Conservation (phyloP, 257 asterid species). For the Fraxinus anomala region DNA sequence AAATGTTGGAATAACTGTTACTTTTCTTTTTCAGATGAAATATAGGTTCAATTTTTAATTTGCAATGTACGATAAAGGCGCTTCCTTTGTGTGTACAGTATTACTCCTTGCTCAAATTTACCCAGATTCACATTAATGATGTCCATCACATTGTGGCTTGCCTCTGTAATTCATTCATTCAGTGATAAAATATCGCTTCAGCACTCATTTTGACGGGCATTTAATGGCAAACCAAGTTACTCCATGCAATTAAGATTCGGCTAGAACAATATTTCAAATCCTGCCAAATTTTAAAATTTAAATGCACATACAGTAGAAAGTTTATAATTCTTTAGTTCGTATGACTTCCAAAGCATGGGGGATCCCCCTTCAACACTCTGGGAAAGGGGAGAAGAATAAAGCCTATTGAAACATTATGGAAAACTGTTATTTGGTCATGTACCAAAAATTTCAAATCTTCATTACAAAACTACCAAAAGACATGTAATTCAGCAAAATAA, state of each 20-base stretch:
- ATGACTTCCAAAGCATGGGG: background rate
- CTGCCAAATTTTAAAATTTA: constrained; percentile 4
- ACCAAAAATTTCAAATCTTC: constrained; percentile 12
- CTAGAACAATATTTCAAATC: constrained; percentile 10
- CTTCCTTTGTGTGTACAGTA: background rate
- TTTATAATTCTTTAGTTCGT: background rate
- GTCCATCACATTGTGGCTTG: background rate
- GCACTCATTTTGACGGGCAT: background rate
- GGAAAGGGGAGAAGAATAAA: background rate
- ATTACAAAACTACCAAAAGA: constrained; percentile 4
- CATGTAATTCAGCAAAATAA: constrained; percentile 7
- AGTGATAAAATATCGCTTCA: background rate
- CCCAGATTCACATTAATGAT: background rate
- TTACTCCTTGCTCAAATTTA: background rate
- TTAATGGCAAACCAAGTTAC: background rate
- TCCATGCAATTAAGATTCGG: background rate
- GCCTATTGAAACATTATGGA: background rate
- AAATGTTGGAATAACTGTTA: background rate
- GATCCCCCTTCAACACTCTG: background rate
- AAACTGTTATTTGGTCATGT: background rate
- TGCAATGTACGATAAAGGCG: background rate
- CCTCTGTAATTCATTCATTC: background rate
- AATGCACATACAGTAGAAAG: constrained; percentile 11
- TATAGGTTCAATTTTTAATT: constrained; percentile 5
- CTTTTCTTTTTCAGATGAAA: constrained; percentile 8